These are phyloP conservation scores for Yamadazyma dendronema DNA, from an alignment of 1,139 yeast genomes.

Conservation along the genomic window DNA sequence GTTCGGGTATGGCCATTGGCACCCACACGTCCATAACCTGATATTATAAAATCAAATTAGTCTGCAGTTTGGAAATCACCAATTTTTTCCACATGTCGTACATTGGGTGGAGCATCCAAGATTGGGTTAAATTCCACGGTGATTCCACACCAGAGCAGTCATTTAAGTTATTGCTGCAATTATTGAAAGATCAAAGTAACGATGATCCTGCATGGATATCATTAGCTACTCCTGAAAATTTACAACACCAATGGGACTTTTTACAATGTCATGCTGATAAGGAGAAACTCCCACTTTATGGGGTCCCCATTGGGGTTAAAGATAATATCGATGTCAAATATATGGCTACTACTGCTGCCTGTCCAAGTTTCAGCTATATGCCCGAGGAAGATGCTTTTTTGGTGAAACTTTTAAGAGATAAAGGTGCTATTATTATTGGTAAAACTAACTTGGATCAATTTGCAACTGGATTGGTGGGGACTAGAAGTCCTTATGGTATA, in stretches of 20 bases:
- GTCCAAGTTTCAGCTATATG: slow-evolving; percentile 72
- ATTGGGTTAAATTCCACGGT: slow-evolving; percentile 73
- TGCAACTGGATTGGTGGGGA: slow-evolving; percentile 95
- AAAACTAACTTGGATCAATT: slow-evolving; percentile 94
- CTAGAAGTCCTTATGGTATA: slow-evolving; percentile 89
- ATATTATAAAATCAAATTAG: background rate
- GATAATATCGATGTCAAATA: slow-evolving; percentile 90
- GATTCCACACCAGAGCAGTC: slow-evolving; percentile 65
- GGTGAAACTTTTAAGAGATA: slow-evolving; percentile 64
- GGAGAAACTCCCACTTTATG: slow-evolving; percentile 60
- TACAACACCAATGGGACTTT: slow-evolving; percentile 76
- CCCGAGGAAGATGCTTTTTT: slow-evolving; percentile 74
- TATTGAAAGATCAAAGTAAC: slow-evolving; percentile 47
- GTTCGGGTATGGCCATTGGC: slow-evolving; percentile 2
- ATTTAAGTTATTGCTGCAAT: slow-evolving; percentile 41
- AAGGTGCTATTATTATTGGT: slow-evolving; percentile 90
- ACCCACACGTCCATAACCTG: background rate
- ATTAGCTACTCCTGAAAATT: slow-evolving; percentile 56
- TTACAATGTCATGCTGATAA: slow-evolving; percentile 63
- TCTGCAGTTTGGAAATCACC: background rate
- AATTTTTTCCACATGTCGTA: slow-evolving; percentile 5
- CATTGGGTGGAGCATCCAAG: slow-evolving; percentile 42
- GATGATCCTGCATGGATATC: slow-evolving; percentile 91
- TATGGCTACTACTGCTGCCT: slow-evolving; percentile 88
- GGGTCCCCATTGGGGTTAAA: slow-evolving; percentile 93